These are phyloP conservation scores for Myriangium duriaei DNA, from an alignment of 2,329 filamentous ascomycete genomes.

Conservation along the genomic window DNA sequence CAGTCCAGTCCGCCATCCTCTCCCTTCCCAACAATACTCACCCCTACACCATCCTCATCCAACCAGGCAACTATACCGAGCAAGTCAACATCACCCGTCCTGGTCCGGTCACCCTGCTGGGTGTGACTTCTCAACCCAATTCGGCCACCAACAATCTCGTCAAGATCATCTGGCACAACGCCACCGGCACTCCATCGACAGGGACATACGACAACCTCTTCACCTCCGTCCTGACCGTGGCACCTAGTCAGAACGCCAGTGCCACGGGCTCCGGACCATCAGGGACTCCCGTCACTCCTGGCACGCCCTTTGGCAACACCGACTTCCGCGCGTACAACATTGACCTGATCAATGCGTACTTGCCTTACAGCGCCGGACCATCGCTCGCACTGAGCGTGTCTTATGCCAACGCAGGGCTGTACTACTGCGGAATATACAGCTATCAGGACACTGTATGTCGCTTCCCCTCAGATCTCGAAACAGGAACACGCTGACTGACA, in stretches of 20 bases:
- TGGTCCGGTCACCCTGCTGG: constrained; percentile 49
- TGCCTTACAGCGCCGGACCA: constrained; percentile 42
- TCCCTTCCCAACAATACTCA: constrained; percentile 34
- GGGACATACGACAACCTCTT: constrained; percentile 47
- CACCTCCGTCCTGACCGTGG: constrained; percentile 49
- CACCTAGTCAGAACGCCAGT: constrained; percentile 50
- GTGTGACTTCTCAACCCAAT: constrained; percentile 39
- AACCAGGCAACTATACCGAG: constrained; percentile 48
- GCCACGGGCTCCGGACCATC: constrained; percentile 50
- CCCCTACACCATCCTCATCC: constrained; percentile 45
- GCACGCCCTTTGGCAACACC: constrained; percentile 49
- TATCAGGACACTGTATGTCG: constrained; percentile 60
- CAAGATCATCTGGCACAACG: constrained; percentile 46
- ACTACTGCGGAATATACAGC: constrained; percentile 52
- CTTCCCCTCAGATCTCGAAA: background rate
- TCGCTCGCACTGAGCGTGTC: constrained; percentile 48
- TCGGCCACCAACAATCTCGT: constrained; percentile 39
- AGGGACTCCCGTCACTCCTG: constrained; percentile 46
- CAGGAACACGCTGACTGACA: background rate
- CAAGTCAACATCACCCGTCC: constrained; percentile 53
- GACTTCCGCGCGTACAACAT: constrained; percentile 57
- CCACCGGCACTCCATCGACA: constrained; percentile 34
- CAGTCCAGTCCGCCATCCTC: constrained; percentile 36
- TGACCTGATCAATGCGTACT: constrained; percentile 50
- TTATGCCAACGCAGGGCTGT: constrained; percentile 54